Conservation (phyloP, 345 rosid genomes). For the Hypericum perforatum region DNA sequence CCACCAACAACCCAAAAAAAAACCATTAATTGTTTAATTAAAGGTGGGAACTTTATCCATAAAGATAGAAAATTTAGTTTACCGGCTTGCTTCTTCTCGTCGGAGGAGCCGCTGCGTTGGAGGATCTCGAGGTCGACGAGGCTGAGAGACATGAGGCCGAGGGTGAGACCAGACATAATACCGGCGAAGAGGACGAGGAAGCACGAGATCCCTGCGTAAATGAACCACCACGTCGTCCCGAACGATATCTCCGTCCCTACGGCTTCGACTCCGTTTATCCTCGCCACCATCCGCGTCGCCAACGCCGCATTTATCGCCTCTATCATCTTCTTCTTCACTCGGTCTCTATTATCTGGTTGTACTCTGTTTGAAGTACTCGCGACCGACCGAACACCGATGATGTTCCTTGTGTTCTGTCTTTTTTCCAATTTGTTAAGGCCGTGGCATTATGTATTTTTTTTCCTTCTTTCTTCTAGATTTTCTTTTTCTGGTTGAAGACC, state of each 20-base stretch:
- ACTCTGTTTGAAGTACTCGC: no score
- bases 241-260: slow-evolving; percentile 38
- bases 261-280: slow-evolving; percentile 12
- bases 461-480: no score
- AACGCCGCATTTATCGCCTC: slow-evolving; percentile 48
- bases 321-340: slow-evolving; percentile 19
- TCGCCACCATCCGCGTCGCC: slow-evolving; percentile 51
- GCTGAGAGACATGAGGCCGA: slow-evolving; percentile 94
- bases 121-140: slow-evolving; percentile 93
- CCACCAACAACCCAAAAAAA: neutral
- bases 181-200: slow-evolving; percentile 86
- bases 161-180: slow-evolving; percentile 90
- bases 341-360: no score
- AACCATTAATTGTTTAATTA: no score
- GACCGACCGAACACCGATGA: no score
- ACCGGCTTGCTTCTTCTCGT: slow-evolving; percentile 96
- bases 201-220: slow-evolving; percentile 67
- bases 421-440: no score
- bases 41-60: no score
- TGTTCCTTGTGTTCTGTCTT: no score
- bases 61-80: no score
- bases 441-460: no score
- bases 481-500: no score
- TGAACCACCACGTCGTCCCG: slow-evolving; percentile 49
- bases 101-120: slow-evolving; percentile 75